Evolutionary conservation across 2,329 filamentous ascomycete genomes (phyloP), one percentile per base, ranked within the genome.

Genomic region (Diaporthe citriasiana): DNA sequence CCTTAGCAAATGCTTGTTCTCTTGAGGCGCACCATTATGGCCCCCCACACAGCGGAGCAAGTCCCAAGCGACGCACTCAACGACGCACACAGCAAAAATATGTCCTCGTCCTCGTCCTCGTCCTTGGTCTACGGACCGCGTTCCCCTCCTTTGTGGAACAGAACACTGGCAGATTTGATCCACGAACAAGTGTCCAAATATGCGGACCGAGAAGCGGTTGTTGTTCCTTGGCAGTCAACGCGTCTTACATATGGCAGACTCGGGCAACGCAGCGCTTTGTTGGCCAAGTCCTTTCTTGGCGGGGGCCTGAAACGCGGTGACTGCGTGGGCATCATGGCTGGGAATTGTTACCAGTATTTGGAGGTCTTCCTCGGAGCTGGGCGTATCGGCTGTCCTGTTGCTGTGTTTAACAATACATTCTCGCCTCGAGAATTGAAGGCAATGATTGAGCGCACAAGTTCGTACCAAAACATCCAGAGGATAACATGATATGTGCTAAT

Each of bases 241-340:
- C 59, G 59, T 63, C 38, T 63, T 33, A 63, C 40, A 2, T 63
- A 63, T 45, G 12, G 25, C 9, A 47, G 40, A 27, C 59, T 63
- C 5, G 59, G 40, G 10, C 35, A 63, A 33, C 59, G 59, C 17
- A 63, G 59, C 59, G 59, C 59, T 17, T 27, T 63, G 59, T 13
- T 45, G 17, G 59, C 59, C 40, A 63, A 63, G 59, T 17, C 25
- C n/a, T 40, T 63, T 3, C 59, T 63, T 25, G 59, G 35, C 40
- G 59, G 35, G 4, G 59, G 59, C 38, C 19, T 63, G 17, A 63
- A 47, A 19, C 40, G 59, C 19, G 59, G 59, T 45, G 40, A 63
- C 59, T 63, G 59, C n/a, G 59, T 63, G 59, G 59, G 59, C 40
- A 63, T 63, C 40, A 63, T 63, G 59, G 59, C 59, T 63, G 59